Evolutionary conservation across 148 eudicot genomes (phyloP), one percentile per base, ranked within the genome.

Genomic region (Rhododendron vialii): DNA sequence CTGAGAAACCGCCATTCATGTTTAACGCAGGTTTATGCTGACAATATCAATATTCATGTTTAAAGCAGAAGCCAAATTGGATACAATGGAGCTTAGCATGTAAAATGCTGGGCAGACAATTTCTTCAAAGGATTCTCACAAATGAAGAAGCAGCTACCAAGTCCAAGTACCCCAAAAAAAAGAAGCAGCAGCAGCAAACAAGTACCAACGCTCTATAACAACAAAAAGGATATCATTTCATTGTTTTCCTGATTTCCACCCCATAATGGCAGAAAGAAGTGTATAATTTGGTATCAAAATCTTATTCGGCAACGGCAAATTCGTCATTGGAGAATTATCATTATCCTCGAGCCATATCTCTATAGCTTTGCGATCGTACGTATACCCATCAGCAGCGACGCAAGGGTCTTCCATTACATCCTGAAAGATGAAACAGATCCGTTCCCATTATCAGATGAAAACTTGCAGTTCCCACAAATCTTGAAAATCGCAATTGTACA

Each of bases 311-410:
- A 96, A 82, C 0, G 92, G 93, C 69, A 94, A 89, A 84, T 92
- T 90, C 20, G 97, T 96, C 86, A 95, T 92, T 2, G 99, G 99
- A 2, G 99, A 96, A 10, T 87, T 90, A 77, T 93, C 95, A 43
- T 89, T 93, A 79, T 88, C 93, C 86, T 87, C 88, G 38, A 96
- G 89, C 99, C 99, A 95, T 85, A 74, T 76, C 88, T 94, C 94
- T 53, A 96, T 93, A 10, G 98, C 99, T 86, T 83, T 91, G 5
- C 97, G 92, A 78, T 96, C 99, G 43, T 96, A 96, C 0, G 99
- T 93, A 89, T 94, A 95, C 41, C 99, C 99, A 82, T 96, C 98
- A 47, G 96, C 90, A 82, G 99, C 98, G 84, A 96, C 98, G 82
- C 93, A 92, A 50, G 99, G 99, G 77, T 96, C 98, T 35, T 86